These are phyloP conservation scores for Tolypocladium tropicale DNA, from an alignment of 2,329 filamentous ascomycete genomes.

Conservation along the genomic window DNA sequence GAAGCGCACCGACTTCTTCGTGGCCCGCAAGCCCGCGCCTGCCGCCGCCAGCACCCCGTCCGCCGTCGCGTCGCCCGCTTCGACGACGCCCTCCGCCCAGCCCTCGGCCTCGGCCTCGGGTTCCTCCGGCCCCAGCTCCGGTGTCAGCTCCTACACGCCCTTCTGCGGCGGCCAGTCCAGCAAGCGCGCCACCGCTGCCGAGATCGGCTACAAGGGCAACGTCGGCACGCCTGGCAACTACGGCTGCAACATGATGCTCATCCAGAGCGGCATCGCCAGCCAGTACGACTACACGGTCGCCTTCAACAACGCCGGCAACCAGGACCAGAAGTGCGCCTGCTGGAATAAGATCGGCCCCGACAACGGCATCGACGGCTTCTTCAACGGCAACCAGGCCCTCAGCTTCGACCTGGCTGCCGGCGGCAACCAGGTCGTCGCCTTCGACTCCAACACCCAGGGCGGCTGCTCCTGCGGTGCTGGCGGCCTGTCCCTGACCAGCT, in stretches of 20 bases:
- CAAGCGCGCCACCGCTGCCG: conserved; percentile 35
- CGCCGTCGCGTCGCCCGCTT: conserved; percentile 1
- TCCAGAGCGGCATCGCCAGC: conserved; percentile 22
- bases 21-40: conserved; percentile 21
- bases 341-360: conserved; percentile 43
- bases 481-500: conserved; percentile 20
- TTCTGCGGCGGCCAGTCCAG: conserved; percentile 25
- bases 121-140: conserved; percentile 9
- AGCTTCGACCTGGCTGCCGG: conserved; percentile 29
- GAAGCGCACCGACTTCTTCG: conserved; percentile 21
- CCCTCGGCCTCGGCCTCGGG: conserved; percentile 2
- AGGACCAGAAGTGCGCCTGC: conserved; percentile 28
- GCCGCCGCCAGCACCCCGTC: conserved; percentile 1
- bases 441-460: conserved; percentile 37
- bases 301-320: conserved; percentile 27
- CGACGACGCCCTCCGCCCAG: conserved; percentile 6
- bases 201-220: conserved; percentile 40
- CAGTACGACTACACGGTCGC: conserved; percentile 34
- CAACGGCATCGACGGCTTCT: conserved; percentile 37
- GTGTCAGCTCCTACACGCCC: conserved; percentile 6
- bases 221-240: conserved; percentile 27
- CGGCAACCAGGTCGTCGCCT: conserved; percentile 29
- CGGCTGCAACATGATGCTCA: conserved; percentile 42
- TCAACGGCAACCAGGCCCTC: conserved; percentile 28
- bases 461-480: conserved; percentile 31